Conservation (phyloP, 805 yeast genomes). For the Wickerhamomyces bisporus region DNA sequence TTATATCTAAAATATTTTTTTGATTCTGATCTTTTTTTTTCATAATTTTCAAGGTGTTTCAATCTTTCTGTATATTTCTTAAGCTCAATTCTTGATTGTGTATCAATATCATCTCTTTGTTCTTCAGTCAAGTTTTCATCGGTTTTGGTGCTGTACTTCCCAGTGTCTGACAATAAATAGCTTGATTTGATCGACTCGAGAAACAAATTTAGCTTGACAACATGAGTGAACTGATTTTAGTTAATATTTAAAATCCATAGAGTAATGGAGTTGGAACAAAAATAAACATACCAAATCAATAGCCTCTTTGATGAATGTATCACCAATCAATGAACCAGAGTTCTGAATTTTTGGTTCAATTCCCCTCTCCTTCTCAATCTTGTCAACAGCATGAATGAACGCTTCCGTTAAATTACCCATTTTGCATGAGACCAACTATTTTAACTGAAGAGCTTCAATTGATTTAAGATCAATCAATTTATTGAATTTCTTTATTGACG, state of each 20-base stretch:
- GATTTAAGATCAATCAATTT: too few species aligned
- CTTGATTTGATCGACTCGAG: conserved; percentile 21
- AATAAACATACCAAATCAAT: conserved; percentile 13
- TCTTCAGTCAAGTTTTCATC: conserved; percentile 31
- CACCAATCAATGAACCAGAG: conserved; percentile 9
- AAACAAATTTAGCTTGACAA: conserved; percentile 25
- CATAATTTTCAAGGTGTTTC: conserved; percentile 46
- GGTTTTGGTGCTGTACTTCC: conserved; percentile 6
- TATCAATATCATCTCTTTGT: conserved; percentile 52
- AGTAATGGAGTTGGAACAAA: too few species aligned
- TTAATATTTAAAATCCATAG: too few species aligned
- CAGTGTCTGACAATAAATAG: conserved; percentile 22
- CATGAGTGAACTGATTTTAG: conserved; percentile 9
- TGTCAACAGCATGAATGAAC: conserved; percentile 7
- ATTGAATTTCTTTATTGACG: too few species aligned
- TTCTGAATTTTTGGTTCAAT: conserved; percentile 1
- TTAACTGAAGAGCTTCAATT: too few species aligned
- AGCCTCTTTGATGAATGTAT: conserved; percentile 19
- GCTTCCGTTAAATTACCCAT: conserved; percentile 16
- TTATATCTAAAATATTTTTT: conserved; percentile 15
- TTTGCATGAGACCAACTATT: not conserved
- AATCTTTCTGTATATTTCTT: conserved; percentile 48
- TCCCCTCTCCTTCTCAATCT: conserved; percentile 7
- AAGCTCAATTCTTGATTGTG: conserved; percentile 46
- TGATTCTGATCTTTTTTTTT: conserved; percentile 35